phyloP scores from a whole-genome alignment of 805 yeast genomes.

The Tetrapisispora fleetii region DNA sequence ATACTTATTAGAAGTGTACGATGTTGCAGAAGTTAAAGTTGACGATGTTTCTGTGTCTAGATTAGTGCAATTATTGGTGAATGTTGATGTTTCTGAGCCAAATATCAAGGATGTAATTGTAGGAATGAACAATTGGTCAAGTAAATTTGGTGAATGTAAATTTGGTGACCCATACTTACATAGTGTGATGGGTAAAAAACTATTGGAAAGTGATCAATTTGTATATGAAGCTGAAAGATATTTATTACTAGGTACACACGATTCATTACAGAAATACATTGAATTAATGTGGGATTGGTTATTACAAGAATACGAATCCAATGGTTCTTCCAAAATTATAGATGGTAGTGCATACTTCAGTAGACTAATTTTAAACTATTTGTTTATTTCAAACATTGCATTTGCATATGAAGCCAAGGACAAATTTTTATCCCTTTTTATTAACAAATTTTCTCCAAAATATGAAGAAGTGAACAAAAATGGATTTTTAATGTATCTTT shows the following conservation, averaged over 20 bases:
- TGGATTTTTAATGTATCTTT: slow-evolving; percentile 29
- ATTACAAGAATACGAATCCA: slow-evolving; percentile 14
- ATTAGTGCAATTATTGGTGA: slow-evolving; percentile 38
- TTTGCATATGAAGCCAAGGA: slow-evolving; percentile 39
- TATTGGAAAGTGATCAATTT: slow-evolving; percentile 41
- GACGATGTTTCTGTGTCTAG: slow-evolving; percentile 37
- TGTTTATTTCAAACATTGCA: slow-evolving; percentile 55
- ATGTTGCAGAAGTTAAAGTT: slow-evolving; percentile 36
- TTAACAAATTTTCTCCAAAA: slow-evolving; percentile 13
- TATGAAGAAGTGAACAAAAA: slow-evolving; percentile 26
- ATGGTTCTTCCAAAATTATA: slow-evolving; percentile 22
- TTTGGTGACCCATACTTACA: slow-evolving; percentile 73
- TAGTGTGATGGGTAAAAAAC: slow-evolving; percentile 59
- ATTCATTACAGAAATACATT: slow-evolving; percentile 40
- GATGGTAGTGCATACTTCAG: slow-evolving; percentile 29
- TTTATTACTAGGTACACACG: slow-evolving; percentile 55
- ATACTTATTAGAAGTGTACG: slow-evolving; percentile 65
- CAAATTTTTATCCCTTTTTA: slow-evolving; percentile 30
- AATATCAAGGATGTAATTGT: slow-evolving; percentile 58
- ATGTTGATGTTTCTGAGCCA: slow-evolving; percentile 42
- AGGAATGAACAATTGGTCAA: slow-evolving; percentile 60
- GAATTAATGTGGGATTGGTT: slow-evolving; percentile 40
- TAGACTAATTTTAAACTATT: slow-evolving; percentile 68
- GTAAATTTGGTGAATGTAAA: slow-evolving; percentile 36
- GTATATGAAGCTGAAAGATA: slow-evolving; percentile 65